These are phyloP conservation scores for Puccinia novopanici DNA, from an alignment of 1,284 basidiomycete species.

Conservation along the genomic window DNA sequence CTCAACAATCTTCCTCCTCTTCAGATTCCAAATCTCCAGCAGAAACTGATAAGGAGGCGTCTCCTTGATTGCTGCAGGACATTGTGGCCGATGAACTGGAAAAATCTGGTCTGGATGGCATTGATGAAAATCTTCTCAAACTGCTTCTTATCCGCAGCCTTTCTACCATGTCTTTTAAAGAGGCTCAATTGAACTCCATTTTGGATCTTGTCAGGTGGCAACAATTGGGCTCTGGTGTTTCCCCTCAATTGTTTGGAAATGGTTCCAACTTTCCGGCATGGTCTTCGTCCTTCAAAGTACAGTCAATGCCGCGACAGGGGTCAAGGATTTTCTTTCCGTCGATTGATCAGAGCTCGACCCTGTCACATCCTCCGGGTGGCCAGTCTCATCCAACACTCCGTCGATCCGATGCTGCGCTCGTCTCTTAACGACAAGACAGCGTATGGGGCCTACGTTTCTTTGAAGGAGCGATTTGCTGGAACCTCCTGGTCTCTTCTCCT, in stretches of 20 bases:
- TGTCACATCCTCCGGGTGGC: background rate
- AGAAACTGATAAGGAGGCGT: too few relatives aligned
- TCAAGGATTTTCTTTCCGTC: background rate
- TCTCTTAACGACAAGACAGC: slow-evolving; percentile 2
- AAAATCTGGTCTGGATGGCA: background rate
- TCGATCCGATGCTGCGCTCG: background rate
- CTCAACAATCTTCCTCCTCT: too few relatives aligned
- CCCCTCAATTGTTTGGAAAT: background rate
- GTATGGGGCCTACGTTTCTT: slow-evolving; percentile 14
- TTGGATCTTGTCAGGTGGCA: background rate
- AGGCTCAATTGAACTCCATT: background rate
- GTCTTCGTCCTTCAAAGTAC: background rate
- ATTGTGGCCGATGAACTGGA: background rate
- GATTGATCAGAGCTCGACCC: background rate
- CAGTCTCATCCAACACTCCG: background rate
- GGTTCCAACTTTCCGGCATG: background rate
- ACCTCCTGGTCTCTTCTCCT: slow-evolving; percentile 28
- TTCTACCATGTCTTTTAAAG: background rate
- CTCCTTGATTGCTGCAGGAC: background rate
- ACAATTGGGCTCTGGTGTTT: background rate
- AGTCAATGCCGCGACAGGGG: background rate
- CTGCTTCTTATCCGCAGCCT: background rate
- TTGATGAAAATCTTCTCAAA: slow-evolving; percentile 6
- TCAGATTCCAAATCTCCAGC: too few relatives aligned
- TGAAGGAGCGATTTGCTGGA: background rate